Percentiles rank a stretch among this genome's conserved stretches.
Conservation (phyloP, 306 rosid genomes). For the Sophora flavescens region DNA sequence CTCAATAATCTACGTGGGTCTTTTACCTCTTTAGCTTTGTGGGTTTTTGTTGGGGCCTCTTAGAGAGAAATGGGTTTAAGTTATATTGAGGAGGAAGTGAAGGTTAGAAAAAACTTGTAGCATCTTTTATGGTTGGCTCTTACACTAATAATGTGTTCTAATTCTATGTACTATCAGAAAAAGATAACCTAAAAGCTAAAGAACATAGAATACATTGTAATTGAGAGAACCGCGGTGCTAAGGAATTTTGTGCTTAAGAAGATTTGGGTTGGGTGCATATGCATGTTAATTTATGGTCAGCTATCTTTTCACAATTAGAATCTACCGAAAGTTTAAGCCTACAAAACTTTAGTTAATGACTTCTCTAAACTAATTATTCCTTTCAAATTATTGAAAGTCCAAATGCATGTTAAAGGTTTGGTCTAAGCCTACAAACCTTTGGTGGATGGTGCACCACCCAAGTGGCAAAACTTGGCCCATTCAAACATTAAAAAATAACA, state of each 20-base stretch:
- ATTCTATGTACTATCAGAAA: slow-evolving; percentile 13
- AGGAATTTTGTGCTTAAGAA: neutral
- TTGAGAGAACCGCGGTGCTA: neutral
- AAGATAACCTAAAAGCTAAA: slow-evolving; percentile 36
- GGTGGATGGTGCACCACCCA: no score
- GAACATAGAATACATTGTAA: slow-evolving; percentile 10
- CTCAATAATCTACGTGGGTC: neutral
- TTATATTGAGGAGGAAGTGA: slow-evolving; percentile 32
- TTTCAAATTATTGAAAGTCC: neutral
- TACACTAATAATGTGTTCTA: neutral
- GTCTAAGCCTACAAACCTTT: no score
- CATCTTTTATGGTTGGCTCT: slow-evolving; percentile 8
- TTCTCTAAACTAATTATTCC: neutral
- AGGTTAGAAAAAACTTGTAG: neutral
- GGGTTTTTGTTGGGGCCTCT: slow-evolving; percentile 2
- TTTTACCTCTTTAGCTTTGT: neutral
- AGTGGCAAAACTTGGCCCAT: no score
- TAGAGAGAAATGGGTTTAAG: neutral
- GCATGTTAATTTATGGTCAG: neutral
- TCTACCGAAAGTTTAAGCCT: slow-evolving; percentile 27
- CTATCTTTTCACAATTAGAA: neutral
- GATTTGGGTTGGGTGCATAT: neutral
- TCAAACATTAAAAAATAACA: no score
- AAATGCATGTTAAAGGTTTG: neutral
- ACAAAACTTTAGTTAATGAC: neutral